Evolutionary conservation across 2,329 filamentous ascomycete species (phyloP), one percentile per base, ranked within the genome.

Genomic region (Tolypocladium pustulatum): DNA sequence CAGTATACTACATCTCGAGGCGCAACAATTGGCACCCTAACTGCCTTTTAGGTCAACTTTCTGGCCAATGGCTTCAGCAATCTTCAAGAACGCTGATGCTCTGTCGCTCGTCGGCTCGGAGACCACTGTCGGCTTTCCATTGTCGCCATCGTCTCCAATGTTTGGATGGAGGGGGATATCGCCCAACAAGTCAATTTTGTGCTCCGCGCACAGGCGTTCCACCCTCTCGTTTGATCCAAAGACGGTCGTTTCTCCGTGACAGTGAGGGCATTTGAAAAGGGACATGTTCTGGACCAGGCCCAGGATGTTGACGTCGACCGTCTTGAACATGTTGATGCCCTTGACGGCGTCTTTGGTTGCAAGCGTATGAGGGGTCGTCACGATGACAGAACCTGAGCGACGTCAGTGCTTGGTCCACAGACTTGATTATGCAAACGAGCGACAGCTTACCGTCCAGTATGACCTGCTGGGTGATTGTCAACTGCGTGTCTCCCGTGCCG

Each of bases 381-480:
- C 86, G 40, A 99, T 90, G 20, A 97, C 78, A 0, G 90, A 87
- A 22, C 88, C 86, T 88, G 41, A 36, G 10, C 6, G 38, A 54
- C 2, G 27, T 59, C 17, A 43, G 52, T 27, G 20, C 58, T 22
- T 51, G 46, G 43, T 2, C 25, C 1, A 25, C 17, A 10, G 9
- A 13, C 10, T 34, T 43, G 12, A 9, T 13, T 7, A 17, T 4
- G 46, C 22, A 7, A 32, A 12, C 57, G 2, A 8, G 30, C 17
- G 2, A 13, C 20, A 15, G 65, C 76, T 70, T 76, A 80, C 91
- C 93, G 65, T 95, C 90, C 2, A 99, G 77, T n/a, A 89, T 79
- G 13, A 99, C 81, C 74, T 97, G 93, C 72, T 99, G 94, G 20
- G 91, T 93, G 61, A 99, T 94, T n/a, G 91, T 97, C 64, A 99